Percentiles rank a stretch among this genome's conserved stretches.
phyloP scores from a whole-genome alignment of 2,329 filamentous ascomycete genomes.

The Colletotrichum sublineola region DNA sequence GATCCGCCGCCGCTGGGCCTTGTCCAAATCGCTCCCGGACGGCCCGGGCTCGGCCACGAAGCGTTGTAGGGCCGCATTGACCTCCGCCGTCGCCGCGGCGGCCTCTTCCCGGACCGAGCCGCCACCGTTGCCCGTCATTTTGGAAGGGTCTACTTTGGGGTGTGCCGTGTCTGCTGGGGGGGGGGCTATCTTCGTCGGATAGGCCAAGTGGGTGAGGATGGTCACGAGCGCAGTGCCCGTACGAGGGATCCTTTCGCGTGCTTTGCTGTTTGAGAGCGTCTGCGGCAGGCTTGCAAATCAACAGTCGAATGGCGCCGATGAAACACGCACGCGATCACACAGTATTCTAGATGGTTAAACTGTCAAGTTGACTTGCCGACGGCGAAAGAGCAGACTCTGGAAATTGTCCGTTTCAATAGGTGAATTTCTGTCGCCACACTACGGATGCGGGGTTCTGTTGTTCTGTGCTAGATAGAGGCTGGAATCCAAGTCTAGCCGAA shows the following conservation, averaged over 20 bases:
- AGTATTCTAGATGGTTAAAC: too few species aligned
- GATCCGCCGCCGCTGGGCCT: slow-evolving; percentile 29
- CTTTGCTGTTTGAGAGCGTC: neutral
- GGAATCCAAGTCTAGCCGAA: neutral
- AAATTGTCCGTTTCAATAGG: neutral
- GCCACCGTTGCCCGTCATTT: slow-evolving; percentile 13
- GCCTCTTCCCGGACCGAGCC: slow-evolving; percentile 27
- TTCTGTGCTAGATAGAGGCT: too few species aligned
- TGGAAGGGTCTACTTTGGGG: too few species aligned
- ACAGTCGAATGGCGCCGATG: neutral
- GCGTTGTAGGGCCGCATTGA: slow-evolving; percentile 21
- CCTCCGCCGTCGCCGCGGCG: slow-evolving; percentile 30
- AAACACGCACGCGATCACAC: neutral
- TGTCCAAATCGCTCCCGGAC: slow-evolving; percentile 25
- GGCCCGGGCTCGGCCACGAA: slow-evolving; percentile 12
- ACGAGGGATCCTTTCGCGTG: neutral
- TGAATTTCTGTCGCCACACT: neutral
- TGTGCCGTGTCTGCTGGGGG: too few species aligned
- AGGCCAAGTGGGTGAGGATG: too few species aligned
- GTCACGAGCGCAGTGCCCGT: neutral
- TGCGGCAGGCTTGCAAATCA: neutral
- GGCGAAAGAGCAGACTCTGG: neutral
- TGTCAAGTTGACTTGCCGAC: neutral
- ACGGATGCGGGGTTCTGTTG: neutral
- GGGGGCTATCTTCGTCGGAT: neutral